Percentiles rank a stretch among this genome's conserved stretches.
phyloP scores from a whole-genome alignment of 2,329 filamentous ascomycete species.

The Aplosporella prunicola region DNA sequence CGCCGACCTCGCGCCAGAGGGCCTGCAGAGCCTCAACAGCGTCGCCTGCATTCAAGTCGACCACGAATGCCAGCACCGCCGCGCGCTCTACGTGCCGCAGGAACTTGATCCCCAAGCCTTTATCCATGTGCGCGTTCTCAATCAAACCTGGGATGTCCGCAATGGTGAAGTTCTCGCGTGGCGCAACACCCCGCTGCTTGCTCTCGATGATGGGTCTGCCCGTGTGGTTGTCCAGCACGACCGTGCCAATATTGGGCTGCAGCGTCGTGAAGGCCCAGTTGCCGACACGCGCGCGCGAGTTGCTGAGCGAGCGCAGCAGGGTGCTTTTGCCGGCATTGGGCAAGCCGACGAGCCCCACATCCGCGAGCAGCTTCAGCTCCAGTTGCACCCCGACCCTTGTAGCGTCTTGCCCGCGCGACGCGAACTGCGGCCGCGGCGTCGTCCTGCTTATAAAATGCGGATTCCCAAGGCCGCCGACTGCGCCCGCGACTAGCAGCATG shows the following conservation, averaged over 20 bases:
- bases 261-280: conserved; percentile 97
- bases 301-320: conserved; percentile 74
- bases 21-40: conserved; percentile 68
- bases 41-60: conserved; percentile 74
- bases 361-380: conserved; percentile 88
- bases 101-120: conserved; percentile 83
- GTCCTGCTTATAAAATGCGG: conserved; percentile 78
- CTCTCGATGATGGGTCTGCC: conserved; percentile 55
- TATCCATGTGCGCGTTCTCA: conserved; percentile 84
- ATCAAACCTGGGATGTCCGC: conserved; percentile 94
- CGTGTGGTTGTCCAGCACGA: conserved; percentile 79
- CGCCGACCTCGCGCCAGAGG: conserved; percentile 81
- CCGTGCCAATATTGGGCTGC: conserved; percentile 89
- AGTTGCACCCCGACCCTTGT: conserved; percentile 73
- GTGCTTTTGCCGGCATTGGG: conserved; percentile 97
- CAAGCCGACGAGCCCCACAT: conserved; percentile 87
- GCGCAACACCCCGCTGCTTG: conserved; percentile 33
- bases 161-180: conserved; percentile 76
- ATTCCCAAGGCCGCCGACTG: conserved; percentile 83
- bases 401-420: conserved; percentile 74
- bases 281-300: conserved; percentile 80
- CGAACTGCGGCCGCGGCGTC: conserved; percentile 72
- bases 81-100: conserved; percentile 90
- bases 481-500: conserved; percentile 76
- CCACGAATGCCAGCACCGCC: conserved; percentile 82